A percentile compares a stretch with the other conserved stretches of the same genome.
Conservation (phyloP, 73 alveolate genomes). For the Tetrahymena thermophila region DNA sequence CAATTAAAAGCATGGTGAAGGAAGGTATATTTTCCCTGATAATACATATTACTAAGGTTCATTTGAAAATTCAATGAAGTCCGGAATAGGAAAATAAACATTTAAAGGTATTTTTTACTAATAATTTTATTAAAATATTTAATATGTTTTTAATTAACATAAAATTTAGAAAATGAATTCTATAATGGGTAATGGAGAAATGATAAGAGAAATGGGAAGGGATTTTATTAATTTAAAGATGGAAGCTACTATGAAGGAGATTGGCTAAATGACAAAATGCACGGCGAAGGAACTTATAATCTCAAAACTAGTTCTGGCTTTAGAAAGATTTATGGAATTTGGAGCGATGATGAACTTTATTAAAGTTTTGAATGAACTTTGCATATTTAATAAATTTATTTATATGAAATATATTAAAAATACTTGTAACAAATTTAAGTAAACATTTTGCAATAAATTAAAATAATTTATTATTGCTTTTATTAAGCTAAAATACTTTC, state of each 20-base stretch:
- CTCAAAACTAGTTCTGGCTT: not conserved
- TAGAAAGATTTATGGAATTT: not conserved
- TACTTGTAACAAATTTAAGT: not conserved
- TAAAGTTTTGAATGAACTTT: not conserved
- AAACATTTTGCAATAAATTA: too few relatives aligned
- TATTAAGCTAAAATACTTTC: too few relatives aligned
- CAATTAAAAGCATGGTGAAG: not conserved
- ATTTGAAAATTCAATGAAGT: not conserved
- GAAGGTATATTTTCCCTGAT: not conserved
- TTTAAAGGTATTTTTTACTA: not conserved
- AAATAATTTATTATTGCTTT: too few relatives aligned
- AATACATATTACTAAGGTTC: not conserved
- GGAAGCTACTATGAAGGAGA: not conserved
- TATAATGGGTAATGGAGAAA: not conserved
- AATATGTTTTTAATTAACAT: not conserved
- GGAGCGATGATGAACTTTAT: not conserved
- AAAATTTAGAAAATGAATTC: not conserved
- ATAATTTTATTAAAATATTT: not conserved
- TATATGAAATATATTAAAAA: not conserved
- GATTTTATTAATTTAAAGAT: not conserved
- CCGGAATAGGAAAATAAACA: not conserved
- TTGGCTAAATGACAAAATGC: not conserved
- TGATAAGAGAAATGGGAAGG: not conserved
- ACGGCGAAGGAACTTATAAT: not conserved
- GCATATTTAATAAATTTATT: not conserved